Percentiles rank a stretch among this genome's conserved stretches.
Conservation (phyloP, 2,329 filamentous ascomycete genomes). For the Dactylellina sp. region DNA sequence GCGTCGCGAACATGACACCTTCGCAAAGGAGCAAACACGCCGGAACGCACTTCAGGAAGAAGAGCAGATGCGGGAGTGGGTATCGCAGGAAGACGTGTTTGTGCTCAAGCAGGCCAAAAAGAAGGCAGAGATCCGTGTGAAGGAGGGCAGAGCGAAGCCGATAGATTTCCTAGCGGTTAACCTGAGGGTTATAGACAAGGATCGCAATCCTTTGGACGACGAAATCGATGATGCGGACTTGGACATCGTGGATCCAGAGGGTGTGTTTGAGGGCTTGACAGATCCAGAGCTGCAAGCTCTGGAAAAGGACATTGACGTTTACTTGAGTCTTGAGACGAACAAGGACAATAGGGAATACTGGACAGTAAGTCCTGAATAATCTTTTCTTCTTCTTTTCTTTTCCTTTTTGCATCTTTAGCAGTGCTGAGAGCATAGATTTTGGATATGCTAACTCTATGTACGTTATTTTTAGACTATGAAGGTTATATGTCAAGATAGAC, state of each 20-base stretch:
- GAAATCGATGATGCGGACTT: constrained; percentile 82
- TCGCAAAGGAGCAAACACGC: constrained; percentile 60
- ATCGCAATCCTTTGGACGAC: constrained; percentile 82
- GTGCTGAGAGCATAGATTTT: no score
- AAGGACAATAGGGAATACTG: constrained; percentile 85
- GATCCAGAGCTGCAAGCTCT: constrained; percentile 77
- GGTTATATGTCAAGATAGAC: constrained; percentile 81
- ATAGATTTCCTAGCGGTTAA: constrained; percentile 96
- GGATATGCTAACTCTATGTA: background rate
- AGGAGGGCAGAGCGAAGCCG: constrained; percentile 87
- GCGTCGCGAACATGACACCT: constrained; percentile 59
- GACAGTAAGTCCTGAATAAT: constrained; percentile 68
- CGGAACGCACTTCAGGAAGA: constrained; percentile 73
- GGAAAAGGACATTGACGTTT: constrained; percentile 83
- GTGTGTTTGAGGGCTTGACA: constrained; percentile 79
- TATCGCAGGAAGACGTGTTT: constrained; percentile 94
- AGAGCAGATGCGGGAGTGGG: constrained; percentile 82
- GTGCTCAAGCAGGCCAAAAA: constrained; percentile 97
- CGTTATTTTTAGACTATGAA: constrained; percentile 74
- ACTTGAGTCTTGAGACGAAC: constrained; percentile 83
- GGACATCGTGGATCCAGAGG: constrained; percentile 81
- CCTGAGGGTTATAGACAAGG: constrained; percentile 85
- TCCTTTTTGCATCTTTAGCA: no score
- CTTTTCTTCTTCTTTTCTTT: background rate
- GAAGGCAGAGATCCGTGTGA: constrained; percentile 94